Base-by-base conservation (phyloP, 257 asterid genomes). In the Euphrasia confusa region DNA sequence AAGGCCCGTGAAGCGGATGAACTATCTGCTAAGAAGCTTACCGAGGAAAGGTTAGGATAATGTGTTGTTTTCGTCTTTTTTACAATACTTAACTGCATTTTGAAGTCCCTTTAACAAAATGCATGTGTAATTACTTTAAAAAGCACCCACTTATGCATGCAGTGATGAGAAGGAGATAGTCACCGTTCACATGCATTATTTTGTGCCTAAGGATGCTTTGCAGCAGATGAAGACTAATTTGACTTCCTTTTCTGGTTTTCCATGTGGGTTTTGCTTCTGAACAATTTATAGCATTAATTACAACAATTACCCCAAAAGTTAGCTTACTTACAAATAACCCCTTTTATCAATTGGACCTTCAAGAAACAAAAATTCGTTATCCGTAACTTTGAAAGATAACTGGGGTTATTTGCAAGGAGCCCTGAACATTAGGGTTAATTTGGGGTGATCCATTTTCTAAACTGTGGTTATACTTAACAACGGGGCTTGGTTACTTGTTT, bases 1-100 rank as follows among this genome's bases (percentile, higher is more conserved):
- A 84, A 78, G 77, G 95, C 97, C n/a, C 78, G 77, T 60, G 94
- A 84, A 71, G 84, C 88, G 74, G 85, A 89, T 67, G 91, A 86
- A 73, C 54, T 61, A 64, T 84, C 97, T 66, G 58, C 82, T 54
- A 65, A 74, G 60, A 81, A 71, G 71, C 87, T 89, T 70, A 66
- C 67, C 24, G 71, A 69, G 47, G 58, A 67, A 74, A 86, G 91
- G 97, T 86, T 48, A 61, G 78, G 15, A 58, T 58, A 60, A 54
- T 49, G 13, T 58, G 48, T 50, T 62, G 1, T 70, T 60, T 65
- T 63, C 26, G 30, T 28, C 30, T 45, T 60, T 53, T 57, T 53
- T 44, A 21, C 63, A 17, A 58, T 49, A 60, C 45, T 63, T 17
- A 58, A 24, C 60, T 45, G 8, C 68, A 53, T 1, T 61, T 54